Base-by-base conservation (phyloP, 176 grass and related monocot genomes). In the Poa annua region DNA sequence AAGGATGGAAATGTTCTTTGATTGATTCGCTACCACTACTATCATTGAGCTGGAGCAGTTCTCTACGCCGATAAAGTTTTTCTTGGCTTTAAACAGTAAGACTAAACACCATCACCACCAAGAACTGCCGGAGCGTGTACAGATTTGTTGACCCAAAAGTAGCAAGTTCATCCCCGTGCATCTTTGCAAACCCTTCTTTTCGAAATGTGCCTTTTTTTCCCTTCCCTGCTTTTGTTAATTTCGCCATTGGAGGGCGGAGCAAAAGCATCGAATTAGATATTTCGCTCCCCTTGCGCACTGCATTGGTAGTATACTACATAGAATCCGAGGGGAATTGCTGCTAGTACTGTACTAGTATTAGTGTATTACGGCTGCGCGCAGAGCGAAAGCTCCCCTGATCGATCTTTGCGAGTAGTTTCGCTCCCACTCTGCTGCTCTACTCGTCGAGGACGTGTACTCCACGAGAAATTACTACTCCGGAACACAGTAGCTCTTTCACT, bases 361-460 rank as follows among this genome's bases (percentile, higher is more conserved):
- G n/a, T n/a, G n/a, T n/a, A n/a, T n/a, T n/a, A n/a, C n/a, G n/a
- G n/a, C n/a, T 29, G 29, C 29, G 1, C 29, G 29, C 29, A 29
- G 2, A 85, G 34, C 35, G 10, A 82, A 85, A 86, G 83, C 4
- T 41, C 1, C 29, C 29, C n/a, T n/a, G n/a, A n/a, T n/a, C n/a
- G n/a, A n/a, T n/a, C n/a, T n/a, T n/a, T n/a, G n/a, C 14, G 71
- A 8, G 4, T 32, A 8, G 61, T 60, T 81, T 76, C 71, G 19
- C 26, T 15, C 64, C 13, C 41, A 49, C 69, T 72, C 12, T 71
- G 19, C n/a, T n/a, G 2, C 29, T 29, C 29, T 29, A 2, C 78
- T 48, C 19, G 65, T 7, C 74, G 25, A 74, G 83, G 79, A 74
- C 79, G 66, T 86, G 84, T 89, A 82, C 78, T 86, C 73, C 78